A percentile compares a stretch with the other conserved stretches of the same genome.
phyloP scores from a whole-genome alignment of 495 filamentous ascomycete genomes.

The Cladorrhinum samala region DNA sequence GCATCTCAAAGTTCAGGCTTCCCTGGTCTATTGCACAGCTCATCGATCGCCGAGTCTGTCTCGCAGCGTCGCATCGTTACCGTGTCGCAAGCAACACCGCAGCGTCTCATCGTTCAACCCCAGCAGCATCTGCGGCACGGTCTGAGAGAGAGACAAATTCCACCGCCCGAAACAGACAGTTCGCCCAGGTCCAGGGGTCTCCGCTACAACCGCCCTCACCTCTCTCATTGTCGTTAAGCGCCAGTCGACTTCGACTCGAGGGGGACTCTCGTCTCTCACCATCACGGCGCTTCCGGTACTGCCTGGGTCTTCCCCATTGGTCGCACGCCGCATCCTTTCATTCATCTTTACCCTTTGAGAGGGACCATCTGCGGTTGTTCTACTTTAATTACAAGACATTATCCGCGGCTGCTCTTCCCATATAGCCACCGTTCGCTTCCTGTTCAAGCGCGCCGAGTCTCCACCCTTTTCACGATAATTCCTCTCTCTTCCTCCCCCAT shows the following conservation, averaged over 20 bases:
- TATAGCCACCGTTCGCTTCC: no score
- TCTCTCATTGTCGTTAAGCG: constrained; percentile 27
- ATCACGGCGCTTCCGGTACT: constrained; percentile 32
- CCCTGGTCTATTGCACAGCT: no score
- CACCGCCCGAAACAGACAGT: no score
- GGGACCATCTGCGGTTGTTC: neutral
- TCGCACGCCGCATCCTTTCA: constrained; percentile 15
- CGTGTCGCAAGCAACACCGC: neutral
- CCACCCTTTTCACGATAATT: constrained; percentile 6
- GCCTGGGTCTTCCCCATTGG: constrained; percentile 25
- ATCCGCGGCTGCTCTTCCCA: no score
- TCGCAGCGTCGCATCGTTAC: neutral
- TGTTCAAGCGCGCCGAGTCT: neutral
- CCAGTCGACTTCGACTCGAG: constrained; percentile 23
- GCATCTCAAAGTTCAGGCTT: no score
- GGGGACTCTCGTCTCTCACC: constrained; percentile 9
- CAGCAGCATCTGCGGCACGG: constrained; percentile 8
- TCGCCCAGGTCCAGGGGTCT: no score
- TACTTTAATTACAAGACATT: no score
- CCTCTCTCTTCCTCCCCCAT: neutral
- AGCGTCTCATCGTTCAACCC: constrained; percentile 1
- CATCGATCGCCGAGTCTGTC: no score
- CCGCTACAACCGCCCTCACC: neutral
- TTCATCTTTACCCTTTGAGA: constrained; percentile 8
- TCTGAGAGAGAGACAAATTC: neutral